Conservation (phyloP, 1,139 yeast genomes). For the Candida tetrigidarum region DNA sequence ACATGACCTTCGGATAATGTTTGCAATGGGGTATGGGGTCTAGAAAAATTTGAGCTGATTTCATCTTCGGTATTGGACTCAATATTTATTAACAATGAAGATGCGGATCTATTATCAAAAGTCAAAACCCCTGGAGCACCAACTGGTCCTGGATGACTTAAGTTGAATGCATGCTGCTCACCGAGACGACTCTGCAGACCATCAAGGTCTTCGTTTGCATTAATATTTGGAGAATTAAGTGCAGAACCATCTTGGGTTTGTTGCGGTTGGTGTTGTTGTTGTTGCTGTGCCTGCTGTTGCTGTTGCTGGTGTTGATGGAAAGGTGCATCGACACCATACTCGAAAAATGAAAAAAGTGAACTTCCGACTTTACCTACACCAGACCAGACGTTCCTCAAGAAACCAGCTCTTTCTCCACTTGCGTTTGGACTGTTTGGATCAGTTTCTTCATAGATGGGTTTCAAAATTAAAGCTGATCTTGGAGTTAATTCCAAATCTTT, state of each 20-base stretch:
- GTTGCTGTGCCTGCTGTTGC: conserved; percentile 3
- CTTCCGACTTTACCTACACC: conserved; percentile 24
- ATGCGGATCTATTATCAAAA: conserved; percentile 21
- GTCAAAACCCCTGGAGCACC: conserved; percentile 23
- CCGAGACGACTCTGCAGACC: neutral
- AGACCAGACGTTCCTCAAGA: conserved; percentile 21
- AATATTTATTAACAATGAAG: conserved; percentile 25
- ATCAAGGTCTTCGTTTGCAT: conserved; percentile 4
- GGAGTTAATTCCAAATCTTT: conserved; percentile 58
- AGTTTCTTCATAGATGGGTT: conserved; percentile 49
- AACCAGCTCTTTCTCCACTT: conserved; percentile 18
- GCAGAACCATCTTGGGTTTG: neutral
- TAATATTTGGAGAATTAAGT: neutral
- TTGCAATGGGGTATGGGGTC: conserved; percentile 8
- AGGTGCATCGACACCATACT: conserved; percentile 38
- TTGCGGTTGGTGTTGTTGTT: neutral
- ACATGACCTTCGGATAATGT: conserved; percentile 10
- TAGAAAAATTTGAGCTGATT: neutral
- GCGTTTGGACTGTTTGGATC: conserved; percentile 21
- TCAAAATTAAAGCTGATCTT: conserved; percentile 66
- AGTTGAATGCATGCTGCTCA: conserved; percentile 1
- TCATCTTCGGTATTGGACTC: conserved; percentile 13
- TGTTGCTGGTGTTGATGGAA: conserved; percentile 4
- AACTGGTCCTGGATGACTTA: conserved; percentile 12
- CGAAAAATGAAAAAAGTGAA: conserved; percentile 47